Conservation (phyloP, 768 basidiomycete genomes). For the Collybia nuda region DNA sequence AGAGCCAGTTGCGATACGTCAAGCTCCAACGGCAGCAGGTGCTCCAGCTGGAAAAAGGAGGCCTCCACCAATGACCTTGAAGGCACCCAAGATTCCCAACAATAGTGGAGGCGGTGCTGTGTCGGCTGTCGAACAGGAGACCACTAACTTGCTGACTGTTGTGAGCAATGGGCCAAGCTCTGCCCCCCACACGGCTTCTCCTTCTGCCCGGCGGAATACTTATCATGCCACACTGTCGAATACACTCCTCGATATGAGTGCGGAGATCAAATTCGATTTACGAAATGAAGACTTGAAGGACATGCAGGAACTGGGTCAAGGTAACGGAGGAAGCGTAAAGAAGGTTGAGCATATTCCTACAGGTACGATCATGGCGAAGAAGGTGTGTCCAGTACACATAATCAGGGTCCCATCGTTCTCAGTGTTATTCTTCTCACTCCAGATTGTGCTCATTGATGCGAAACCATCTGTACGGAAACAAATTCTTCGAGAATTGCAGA, state of each 20-base stretch:
- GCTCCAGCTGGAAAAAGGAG: slow-evolving; percentile 58
- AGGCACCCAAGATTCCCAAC: slow-evolving; percentile 63
- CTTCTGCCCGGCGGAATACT: slow-evolving; percentile 60
- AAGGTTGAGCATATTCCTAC: slow-evolving; percentile 92
- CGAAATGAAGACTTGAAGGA: slow-evolving; percentile 90
- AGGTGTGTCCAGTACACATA: slow-evolving; percentile 53
- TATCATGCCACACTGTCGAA: slow-evolving; percentile 81
- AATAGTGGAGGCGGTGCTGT: slow-evolving; percentile 30
- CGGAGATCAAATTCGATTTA: slow-evolving; percentile 83
- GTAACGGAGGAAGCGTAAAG: slow-evolving; percentile 97
- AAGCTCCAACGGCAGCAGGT: slow-evolving; percentile 47
- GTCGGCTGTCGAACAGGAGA: slow-evolving; percentile 41
- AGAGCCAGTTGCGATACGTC: slow-evolving; percentile 46
- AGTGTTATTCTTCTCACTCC: slow-evolving; percentile 6
- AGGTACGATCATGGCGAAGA: slow-evolving; percentile 95
- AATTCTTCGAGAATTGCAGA: slow-evolving; percentile 95
- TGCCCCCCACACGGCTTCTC: slow-evolving; percentile 49
- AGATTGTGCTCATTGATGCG: slow-evolving; percentile 96
- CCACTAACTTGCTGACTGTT: slow-evolving; percentile 41
- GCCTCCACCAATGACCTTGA: slow-evolving; percentile 82
- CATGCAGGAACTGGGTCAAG: slow-evolving; percentile 87
- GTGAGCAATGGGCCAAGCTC: slow-evolving; percentile 50
- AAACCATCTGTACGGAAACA: slow-evolving; percentile 97
- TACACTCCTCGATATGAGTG: slow-evolving; percentile 84
- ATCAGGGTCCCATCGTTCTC: background rate